Conservation (phyloP, 2,329 filamentous ascomycete genomes). For the Hirsutella rhossiliensis region DNA sequence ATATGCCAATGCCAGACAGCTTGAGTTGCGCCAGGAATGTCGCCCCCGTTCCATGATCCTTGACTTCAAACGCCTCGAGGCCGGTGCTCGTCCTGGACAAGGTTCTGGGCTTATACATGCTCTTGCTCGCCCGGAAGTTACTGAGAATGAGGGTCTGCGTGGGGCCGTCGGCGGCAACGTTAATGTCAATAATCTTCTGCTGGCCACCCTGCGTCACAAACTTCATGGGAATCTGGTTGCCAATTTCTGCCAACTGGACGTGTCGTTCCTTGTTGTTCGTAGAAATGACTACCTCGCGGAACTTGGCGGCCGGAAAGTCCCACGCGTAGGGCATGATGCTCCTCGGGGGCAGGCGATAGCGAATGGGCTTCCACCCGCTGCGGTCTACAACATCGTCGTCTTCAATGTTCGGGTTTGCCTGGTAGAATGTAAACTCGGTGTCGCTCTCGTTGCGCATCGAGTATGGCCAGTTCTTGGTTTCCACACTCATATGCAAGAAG, state of each 20-base stretch:
- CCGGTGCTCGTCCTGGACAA: slow-evolving; percentile 34
- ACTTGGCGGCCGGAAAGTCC: slow-evolving; percentile 97
- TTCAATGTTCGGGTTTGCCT: slow-evolving; percentile 84
- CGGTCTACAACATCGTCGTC: slow-evolving; percentile 77
- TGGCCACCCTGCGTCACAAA: slow-evolving; percentile 55
- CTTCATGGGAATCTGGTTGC: slow-evolving; percentile 90
- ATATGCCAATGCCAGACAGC: slow-evolving; percentile 83
- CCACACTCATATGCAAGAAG: slow-evolving; percentile 80
- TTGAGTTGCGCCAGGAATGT: slow-evolving; percentile 84
- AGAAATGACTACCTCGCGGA: slow-evolving; percentile 75
- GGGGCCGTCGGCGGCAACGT: slow-evolving; percentile 87
- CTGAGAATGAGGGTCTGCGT: slow-evolving; percentile 90
- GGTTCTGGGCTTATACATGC: slow-evolving; percentile 60
- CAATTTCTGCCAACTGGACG: slow-evolving; percentile 91
- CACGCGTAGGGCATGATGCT: slow-evolving; percentile 99
- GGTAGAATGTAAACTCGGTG: slow-evolving; percentile 91
- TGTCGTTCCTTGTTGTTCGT: slow-evolving; percentile 53
- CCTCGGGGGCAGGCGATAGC: slow-evolving; percentile 80
- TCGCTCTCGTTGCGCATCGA: slow-evolving; percentile 98
- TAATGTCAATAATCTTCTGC: slow-evolving; percentile 89
- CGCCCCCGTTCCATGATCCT: slow-evolving; percentile 76
- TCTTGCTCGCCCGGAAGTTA: slow-evolving; percentile 87
- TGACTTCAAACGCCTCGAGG: slow-evolving; percentile 71
- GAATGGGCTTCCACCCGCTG: slow-evolving; percentile 83
- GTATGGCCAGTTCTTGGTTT: slow-evolving; percentile 94